Evolutionary conservation across 257 asterid species (phyloP).

Genomic region (Solanum stenotomum): DNA sequence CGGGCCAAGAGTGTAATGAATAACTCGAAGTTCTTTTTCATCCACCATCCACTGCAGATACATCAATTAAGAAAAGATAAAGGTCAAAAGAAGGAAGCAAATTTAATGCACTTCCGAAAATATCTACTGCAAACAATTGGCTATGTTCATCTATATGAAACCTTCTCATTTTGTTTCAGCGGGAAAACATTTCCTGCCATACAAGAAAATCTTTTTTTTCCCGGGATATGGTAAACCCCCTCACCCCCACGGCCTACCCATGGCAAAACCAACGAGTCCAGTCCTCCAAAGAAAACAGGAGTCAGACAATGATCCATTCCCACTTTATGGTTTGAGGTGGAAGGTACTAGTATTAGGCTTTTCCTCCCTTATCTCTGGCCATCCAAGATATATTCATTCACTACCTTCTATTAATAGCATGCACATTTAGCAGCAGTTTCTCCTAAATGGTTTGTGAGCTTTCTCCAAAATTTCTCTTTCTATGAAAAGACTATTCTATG

Average conservation of each 20-base stretch:
- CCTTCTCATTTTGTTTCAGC: neutral
- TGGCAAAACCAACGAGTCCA: neutral
- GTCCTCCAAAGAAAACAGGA: neutral
- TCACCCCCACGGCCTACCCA: neutral
- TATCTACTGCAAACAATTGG: neutral
- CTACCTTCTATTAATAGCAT: neutral
- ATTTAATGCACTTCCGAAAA: neutral
- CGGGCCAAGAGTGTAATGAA: slow-evolving; percentile 98
- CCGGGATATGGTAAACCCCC: neutral
- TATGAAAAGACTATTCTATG: neutral
- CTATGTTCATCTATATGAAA: neutral
- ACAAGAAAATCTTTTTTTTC: neutral
- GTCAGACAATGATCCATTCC: neutral
- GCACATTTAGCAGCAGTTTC: neutral
- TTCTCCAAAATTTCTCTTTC: neutral
- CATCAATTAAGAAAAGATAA: neutral
- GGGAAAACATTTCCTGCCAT: neutral
- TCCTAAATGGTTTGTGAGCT: neutral
- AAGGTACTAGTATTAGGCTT: neutral
- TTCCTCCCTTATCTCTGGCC: neutral
- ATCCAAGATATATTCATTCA: neutral
- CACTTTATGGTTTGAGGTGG: neutral
- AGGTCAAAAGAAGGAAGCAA: neutral
- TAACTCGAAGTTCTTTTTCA: slow-evolving; percentile 83
- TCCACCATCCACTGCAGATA: slow-evolving; percentile 94